Conservation (phyloP, 768 basidiomycete species). For the Wakefieldia striispora region DNA sequence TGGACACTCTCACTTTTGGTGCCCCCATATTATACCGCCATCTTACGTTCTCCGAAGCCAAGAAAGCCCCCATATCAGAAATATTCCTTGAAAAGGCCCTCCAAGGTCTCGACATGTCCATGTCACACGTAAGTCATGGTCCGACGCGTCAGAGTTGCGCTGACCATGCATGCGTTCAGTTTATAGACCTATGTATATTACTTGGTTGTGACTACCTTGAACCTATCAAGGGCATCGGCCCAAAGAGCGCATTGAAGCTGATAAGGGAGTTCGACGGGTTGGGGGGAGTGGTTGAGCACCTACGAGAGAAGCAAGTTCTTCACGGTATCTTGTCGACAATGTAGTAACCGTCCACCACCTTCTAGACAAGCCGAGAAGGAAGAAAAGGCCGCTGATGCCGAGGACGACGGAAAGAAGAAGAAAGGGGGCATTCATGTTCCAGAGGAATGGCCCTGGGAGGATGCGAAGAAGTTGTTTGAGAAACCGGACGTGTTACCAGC, state of each 20-base stretch:
- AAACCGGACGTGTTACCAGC: slow-evolving; percentile 89
- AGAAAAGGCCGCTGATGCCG: slow-evolving; percentile 40
- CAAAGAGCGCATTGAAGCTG: slow-evolving; percentile 92
- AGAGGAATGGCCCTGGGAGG: slow-evolving; percentile 96
- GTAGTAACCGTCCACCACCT: background rate
- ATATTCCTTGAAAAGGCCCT: slow-evolving; percentile 81
- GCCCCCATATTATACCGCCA: slow-evolving; percentile 91
- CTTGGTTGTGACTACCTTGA: slow-evolving; percentile 99
- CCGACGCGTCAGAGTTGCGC: background rate
- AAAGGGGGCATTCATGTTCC: slow-evolving; percentile 81
- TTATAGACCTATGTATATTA: slow-evolving; percentile 93
- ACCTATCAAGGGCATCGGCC: slow-evolving; percentile 96
- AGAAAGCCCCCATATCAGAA: slow-evolving; percentile 94
- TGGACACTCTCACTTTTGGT: slow-evolving; percentile 98
- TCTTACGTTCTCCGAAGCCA: slow-evolving; percentile 96
- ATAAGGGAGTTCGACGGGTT: slow-evolving; percentile 79
- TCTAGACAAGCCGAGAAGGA: slow-evolving; percentile 39
- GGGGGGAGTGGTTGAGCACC: slow-evolving; percentile 68
- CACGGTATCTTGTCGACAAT: background rate
- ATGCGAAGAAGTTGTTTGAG: slow-evolving; percentile 87
- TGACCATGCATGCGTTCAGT: slow-evolving; percentile 46
- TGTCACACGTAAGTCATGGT: slow-evolving; percentile 65
- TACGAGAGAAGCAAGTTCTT: slow-evolving; percentile 66
- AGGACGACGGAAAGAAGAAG: slow-evolving; percentile 44
- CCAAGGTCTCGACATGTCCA: slow-evolving; percentile 87